phyloP scores from a whole-genome alignment of 108 stramenopile species.

The Fistulifera solaris region DNA sequence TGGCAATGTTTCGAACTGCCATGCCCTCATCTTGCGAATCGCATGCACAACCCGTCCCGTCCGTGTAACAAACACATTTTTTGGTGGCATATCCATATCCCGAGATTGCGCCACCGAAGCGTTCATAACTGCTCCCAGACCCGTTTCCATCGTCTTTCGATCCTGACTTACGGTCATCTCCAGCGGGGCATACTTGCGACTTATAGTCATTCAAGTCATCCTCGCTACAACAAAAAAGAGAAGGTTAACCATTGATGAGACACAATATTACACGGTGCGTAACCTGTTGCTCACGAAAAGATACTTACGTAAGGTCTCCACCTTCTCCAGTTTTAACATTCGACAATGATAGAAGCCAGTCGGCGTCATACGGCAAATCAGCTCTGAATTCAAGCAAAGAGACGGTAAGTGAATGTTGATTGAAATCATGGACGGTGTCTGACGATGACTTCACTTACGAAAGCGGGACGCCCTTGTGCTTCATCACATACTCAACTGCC shows the following conservation, averaged over 20 bases:
- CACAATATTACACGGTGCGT: background rate
- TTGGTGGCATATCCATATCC: conserved; percentile 86
- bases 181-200: conserved; percentile 51
- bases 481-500: conserved; percentile 78
- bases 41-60: conserved; percentile 77
- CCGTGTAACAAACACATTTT: conserved; percentile 77
- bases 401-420: too few species aligned
- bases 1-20: conserved; percentile 70
- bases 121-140: conserved; percentile 12
- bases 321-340: conserved; percentile 42
- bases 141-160: conserved; percentile 18
- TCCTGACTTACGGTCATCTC: conserved; percentile 15
- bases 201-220: conserved; percentile 37
- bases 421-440: too few species aligned
- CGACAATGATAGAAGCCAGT: conserved; percentile 53
- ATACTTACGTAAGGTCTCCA: conserved; percentile 11
- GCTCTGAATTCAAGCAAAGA: too few species aligned
- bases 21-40: conserved; percentile 71
- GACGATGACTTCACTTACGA: conserved; percentile 5
- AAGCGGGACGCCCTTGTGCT: conserved; percentile 58
- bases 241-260: too few species aligned
- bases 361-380: conserved; percentile 46
- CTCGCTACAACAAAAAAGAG: conserved; percentile 19
- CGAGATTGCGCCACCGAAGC: conserved; percentile 62
- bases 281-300: too few species aligned